Conservation (phyloP, 257 asterid genomes). For the Catharanthus roseus region DNA sequence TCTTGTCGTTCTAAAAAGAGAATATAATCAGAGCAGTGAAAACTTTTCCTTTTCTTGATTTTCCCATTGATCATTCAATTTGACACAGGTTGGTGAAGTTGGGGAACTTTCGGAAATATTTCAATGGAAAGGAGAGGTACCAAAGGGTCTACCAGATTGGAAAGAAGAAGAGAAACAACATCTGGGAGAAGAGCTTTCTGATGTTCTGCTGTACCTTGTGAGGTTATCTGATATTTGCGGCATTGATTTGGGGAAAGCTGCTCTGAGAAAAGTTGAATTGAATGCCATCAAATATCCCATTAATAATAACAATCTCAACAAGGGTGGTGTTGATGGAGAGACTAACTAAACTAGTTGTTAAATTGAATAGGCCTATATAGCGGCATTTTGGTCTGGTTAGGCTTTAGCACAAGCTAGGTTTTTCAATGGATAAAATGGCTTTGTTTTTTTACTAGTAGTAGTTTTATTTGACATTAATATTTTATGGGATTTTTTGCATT, state of each 20-base stretch:
- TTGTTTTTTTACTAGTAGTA: too few species aligned
- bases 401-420: not conserved
- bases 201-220: slow-evolving; percentile 32
- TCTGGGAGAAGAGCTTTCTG: slow-evolving; percentile 37
- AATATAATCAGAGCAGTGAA: not conserved
- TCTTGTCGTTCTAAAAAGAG: not conserved
- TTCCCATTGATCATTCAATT: not conserved
- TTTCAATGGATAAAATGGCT: not conserved
- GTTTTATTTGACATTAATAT: slow-evolving; percentile 7
- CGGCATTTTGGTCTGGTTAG: not conserved
- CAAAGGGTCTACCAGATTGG: slow-evolving; percentile 39
- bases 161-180: slow-evolving; percentile 33
- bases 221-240: slow-evolving; percentile 37
- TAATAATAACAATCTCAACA: slow-evolving; percentile 14
- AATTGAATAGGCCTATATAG: too few species aligned
- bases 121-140: slow-evolving; percentile 44
- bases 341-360: not conserved
- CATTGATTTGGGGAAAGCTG: slow-evolving; percentile 40
- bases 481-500: too few species aligned
- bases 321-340: not conserved
- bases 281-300: slow-evolving; percentile 35
- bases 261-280: slow-evolving; percentile 33
- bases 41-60: too few species aligned
- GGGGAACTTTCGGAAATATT: slow-evolving; percentile 41
- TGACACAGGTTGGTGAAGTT: slow-evolving; percentile 33